Evolutionary conservation across 148 eudicot species (phyloP).

Genomic region (Linanthus parryae): DNA sequence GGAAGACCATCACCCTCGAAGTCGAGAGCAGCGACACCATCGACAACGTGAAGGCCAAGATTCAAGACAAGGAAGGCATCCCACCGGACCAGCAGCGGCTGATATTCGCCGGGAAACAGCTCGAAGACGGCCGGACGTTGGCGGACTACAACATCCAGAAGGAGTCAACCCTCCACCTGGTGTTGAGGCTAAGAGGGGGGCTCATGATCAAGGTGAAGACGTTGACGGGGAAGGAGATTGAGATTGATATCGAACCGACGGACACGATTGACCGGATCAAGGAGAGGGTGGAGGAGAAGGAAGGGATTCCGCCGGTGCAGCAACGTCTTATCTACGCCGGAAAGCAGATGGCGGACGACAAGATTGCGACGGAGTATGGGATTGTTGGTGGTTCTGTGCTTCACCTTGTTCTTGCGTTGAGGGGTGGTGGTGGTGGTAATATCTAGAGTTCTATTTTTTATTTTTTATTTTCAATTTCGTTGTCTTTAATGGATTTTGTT

Average conservation of each 20-base stretch:
- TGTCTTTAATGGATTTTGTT: no score
- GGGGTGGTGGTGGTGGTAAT: no score
- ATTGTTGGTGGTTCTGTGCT: no score
- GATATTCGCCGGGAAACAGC: constrained; percentile 20
- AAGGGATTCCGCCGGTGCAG: constrained; percentile 49
- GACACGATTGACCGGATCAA: constrained; percentile 48
- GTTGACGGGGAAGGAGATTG: constrained; percentile 42
- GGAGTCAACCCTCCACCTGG: constrained; percentile 5
- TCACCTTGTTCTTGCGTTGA: no score
- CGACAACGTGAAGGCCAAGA: no score
- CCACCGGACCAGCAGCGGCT: constrained; percentile 21
- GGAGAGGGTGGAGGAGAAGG: constrained; percentile 53
- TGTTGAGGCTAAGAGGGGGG: constrained; percentile 33
- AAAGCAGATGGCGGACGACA: no score
- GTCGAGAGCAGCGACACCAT: no score
- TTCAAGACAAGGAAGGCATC: constrained; percentile 16
- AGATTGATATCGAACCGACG: constrained; percentile 45
- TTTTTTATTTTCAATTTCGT: no score
- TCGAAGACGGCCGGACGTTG: constrained; percentile 15
- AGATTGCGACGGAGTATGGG: no score
- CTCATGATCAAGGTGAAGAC: constrained; percentile 49
- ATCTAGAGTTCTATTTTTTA: no score
- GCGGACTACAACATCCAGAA: constrained; percentile 8
- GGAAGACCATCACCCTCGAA: no score
- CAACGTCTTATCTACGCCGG: constrained; percentile 32